Evolutionary conservation across 1,284 basidiomycete species (phyloP).

Genomic region (Psilocybe mexicana): DNA sequence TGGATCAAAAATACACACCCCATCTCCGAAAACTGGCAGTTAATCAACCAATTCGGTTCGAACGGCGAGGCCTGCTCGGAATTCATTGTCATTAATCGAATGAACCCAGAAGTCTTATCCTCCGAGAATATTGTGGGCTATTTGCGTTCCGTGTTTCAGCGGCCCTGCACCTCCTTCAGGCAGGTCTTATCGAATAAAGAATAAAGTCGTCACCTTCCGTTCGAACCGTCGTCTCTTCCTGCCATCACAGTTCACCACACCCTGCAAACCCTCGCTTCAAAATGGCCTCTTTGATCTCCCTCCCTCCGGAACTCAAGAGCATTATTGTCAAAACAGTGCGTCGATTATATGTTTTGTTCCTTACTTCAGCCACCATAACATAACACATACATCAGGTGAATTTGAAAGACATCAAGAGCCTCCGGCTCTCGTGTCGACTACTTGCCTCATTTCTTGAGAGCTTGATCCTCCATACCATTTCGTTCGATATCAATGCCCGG

Average conservation of each 20-base stretch:
- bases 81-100: background rate
- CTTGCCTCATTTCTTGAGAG: constrained; percentile 11
- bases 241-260: background rate
- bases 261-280: background rate
- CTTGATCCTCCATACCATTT: constrained; percentile 5
- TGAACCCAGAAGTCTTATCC: background rate
- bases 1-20: constrained; percentile 1
- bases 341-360: background rate
- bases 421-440: constrained; percentile 4
- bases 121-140: background rate
- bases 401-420: background rate
- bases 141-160: background rate
- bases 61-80: constrained; percentile 3
- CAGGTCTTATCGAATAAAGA: background rate
- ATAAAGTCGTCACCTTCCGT: background rate
- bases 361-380: background rate
- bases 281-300: background rate
- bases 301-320: background rate
- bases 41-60: background rate
- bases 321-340: background rate
- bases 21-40: background rate
- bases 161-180: background rate
- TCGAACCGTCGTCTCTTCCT: background rate
- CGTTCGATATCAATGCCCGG: constrained; percentile 8
- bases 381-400: background rate